Evolutionary conservation across 75 land plant species (phyloP), one percentile per base, ranked within the genome.

Genomic region (Isoetes taiwanensis): DNA sequence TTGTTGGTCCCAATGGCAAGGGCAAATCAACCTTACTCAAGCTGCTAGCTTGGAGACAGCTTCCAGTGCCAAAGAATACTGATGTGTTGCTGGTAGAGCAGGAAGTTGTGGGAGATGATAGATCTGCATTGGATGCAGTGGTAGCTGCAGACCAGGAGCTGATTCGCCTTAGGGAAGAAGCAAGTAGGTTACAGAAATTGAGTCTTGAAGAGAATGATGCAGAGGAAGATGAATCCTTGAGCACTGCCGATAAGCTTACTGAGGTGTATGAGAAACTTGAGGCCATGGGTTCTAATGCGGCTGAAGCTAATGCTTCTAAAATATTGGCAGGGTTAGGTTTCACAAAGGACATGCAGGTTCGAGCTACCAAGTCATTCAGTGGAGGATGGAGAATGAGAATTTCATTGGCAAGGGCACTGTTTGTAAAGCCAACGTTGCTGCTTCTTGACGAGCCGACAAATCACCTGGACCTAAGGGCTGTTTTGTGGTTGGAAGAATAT

Each of bases 1-100:
- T 87, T 46, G 89, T 93, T 41, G 97, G 97, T 11, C 97, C 97
- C 1, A 91, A 86, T 64, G 97, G 97, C 0, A 91, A 68, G 59
- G 97, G 97, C 3, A 91, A 86, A 56, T 83, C 94, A 0, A 91
- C 97, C 5, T 61, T 91, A 41, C 64, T 91, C 30, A 91, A 91
- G 62, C 76, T 91, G 16, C 77, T 91, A 29, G 94, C 97, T 26
- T 91, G 97, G 97, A 67, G 94, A 53, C 79, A 91, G 64, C 75
- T 91, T 38, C 97, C 97, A 0, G 97, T 91, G 9, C 97, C 97
- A 2, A 81, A 77, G 46, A 91, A 91, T 52, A 91, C 86, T 25
- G 94, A 91, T 72, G 86, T 86, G 5, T 75, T 91, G 37, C 43
- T 91, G 34, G 94, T 91, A 17, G 97, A 91, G 58, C 97, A 91